Base-by-base conservation (phyloP, 2,329 filamentous ascomycete species). In the Plenodomus tracheiphilus region DNA sequence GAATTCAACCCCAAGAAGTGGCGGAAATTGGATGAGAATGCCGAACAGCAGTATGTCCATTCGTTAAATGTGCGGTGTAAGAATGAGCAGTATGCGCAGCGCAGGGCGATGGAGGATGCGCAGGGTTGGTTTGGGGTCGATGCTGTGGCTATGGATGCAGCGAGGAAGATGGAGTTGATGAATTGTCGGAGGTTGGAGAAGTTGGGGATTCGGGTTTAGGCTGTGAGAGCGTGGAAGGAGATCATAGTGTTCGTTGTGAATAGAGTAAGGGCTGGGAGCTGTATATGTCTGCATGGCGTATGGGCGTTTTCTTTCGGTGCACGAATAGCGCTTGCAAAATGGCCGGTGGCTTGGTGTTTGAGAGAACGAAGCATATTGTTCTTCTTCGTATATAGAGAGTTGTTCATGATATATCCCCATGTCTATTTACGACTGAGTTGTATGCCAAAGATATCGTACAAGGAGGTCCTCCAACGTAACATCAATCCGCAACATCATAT, bases 121-220 rank as follows among this genome's bases (percentile, higher is more conserved):
- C 85, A 88, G 61, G 92, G 92, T 3, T 96, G 91, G 88, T 91
- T 96, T 66, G 91, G 85, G 71, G 84, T 85, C 46, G 91, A 97
- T 64, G 79, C 85, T 43, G 86, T 86, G 54, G 91, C 91, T 77
- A 84, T 96, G 84, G 82, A 86, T 53, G 73, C 84, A 49, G 92
- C 92, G 22, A 75, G 80, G 51, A 75, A 75, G 18, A 79, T 86
- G 79, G 76, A 81, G 39, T 79, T 85, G 77, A 79, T 77, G 68
- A 81, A 76, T 59, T 88, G 85, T 70, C 75, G 75, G 61, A 78
- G 77, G 55, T 66, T 87, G 59, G 75, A 81, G 45, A 73, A 77
- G 39, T 66, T 84, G 70, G 65, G 66, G 42, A 7, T 28, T 32
- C 8, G 28, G 28, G 28, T 32, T 32, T 32, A n/a, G n/a, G n/a